Evolutionary conservation across 345 rosid genomes (phyloP), one percentile per base, ranked within the genome.

Genomic region (Populus ilicifolia): DNA sequence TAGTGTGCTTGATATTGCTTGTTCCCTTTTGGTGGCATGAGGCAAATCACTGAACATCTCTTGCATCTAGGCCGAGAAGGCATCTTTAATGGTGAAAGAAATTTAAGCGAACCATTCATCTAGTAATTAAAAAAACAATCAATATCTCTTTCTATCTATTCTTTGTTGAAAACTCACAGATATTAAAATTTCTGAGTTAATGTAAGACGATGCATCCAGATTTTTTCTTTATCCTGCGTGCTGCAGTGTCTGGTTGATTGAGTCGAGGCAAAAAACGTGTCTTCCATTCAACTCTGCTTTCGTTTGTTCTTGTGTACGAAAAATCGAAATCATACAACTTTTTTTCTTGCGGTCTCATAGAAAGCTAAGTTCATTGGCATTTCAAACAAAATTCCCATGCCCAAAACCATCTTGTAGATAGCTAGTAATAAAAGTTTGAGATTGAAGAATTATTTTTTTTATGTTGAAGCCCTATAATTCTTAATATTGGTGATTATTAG

Each of bases 401-500:
- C 0, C 33, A 30, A 3, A 30, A 30, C 4, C 33, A 30, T 30
- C 33, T 30, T 2, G 3, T 3, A 30, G 33, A 3, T 2, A 2
- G 4, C 5, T 0, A 33, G 4, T 33, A 0, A 3, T 33, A 4
- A 33, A 33, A 33, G 4, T 0, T 33, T 33, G 4, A 3, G 0
- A 33, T 33, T 0, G 0, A 33, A 3, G 3, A 33, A 0, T n/a
- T n/a, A n/a, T n/a, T n/a, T n/a, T n/a, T n/a, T n/a, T n/a, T n/a
- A n/a, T n/a, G n/a, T n/a, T n/a, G n/a, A n/a, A n/a, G n/a, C n/a
- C n/a, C n/a, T n/a, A n/a, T 27, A 27, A 1, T 27, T 27, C 1
- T 27, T 27, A 27, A 27, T 27, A 27, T 1, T 27, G 27, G 1
- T 27, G 27, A 1, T 27, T 1, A 27, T 27, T 27, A 27, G 1